Evolutionary conservation across 1,284 basidiomycete species (phyloP).

Genomic region (Rhodotorula sp.): DNA sequence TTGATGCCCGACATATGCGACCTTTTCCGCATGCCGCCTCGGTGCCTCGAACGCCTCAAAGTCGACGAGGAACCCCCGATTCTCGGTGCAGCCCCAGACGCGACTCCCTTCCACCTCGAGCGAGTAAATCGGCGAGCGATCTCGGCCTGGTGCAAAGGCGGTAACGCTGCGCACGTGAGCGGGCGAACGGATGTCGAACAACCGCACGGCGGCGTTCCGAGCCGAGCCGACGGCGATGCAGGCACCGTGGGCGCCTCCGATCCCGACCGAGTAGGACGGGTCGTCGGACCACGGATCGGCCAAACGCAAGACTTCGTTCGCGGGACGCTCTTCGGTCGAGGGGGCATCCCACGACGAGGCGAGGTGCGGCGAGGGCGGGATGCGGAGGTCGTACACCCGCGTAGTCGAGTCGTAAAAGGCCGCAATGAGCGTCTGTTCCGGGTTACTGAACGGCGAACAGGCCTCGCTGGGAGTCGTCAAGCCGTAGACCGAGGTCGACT

Average conservation of each 20-base stretch:
- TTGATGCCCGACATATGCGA: constrained; percentile 14
- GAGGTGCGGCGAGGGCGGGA: background rate
- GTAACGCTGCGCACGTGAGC: constrained; percentile 41
- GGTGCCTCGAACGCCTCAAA: constrained; percentile 43
- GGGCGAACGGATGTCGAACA: constrained; percentile 29
- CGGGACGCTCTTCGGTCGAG: background rate
- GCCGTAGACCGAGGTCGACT: constrained; percentile 28
- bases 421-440: constrained; percentile 21
- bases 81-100: constrained; percentile 52
- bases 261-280: constrained; percentile 20
- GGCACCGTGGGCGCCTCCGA: constrained; percentile 13
- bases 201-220: constrained; percentile 22
- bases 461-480: constrained; percentile 9
- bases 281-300: constrained; percentile 36
- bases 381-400: constrained; percentile 28
- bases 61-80: constrained; percentile 48
- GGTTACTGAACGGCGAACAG: constrained; percentile 9
- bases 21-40: background rate
- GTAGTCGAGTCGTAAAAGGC: constrained; percentile 31
- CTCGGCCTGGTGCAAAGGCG: constrained; percentile 49
- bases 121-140: constrained; percentile 50
- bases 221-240: constrained; percentile 20
- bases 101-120: constrained; percentile 48
- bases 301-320: constrained; percentile 17
- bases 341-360: background rate